These are phyloP conservation scores for Podila epicladia DNA, from an alignment of 192 early-diverging fungal species.

Conservation along the genomic window DNA sequence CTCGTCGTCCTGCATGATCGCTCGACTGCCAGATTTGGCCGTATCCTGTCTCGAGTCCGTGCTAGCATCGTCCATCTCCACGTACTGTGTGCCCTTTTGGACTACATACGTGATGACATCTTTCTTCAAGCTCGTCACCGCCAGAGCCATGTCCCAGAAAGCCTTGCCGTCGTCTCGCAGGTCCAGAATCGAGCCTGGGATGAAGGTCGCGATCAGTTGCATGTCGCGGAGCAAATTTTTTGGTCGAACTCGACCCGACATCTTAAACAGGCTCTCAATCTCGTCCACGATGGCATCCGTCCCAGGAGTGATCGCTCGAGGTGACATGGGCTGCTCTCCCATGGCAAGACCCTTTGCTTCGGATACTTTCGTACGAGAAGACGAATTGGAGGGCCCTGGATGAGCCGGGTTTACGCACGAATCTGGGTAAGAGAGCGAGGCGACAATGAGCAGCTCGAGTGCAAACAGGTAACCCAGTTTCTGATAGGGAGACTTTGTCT, in stretches of 20 bases:
- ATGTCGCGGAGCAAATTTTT: slow-evolving; percentile 47
- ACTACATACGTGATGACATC: slow-evolving; percentile 51
- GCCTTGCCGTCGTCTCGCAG: slow-evolving; percentile 54
- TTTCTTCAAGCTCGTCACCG: slow-evolving; percentile 45
- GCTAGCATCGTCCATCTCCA: slow-evolving; percentile 32
- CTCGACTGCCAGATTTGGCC: slow-evolving; percentile 11
- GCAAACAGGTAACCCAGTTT: slow-evolving; percentile 49
- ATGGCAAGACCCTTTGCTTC: neutral
- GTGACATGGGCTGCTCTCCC: slow-evolving; percentile 5
- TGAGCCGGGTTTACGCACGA: slow-evolving; percentile 8
- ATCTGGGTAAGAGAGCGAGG: slow-evolving; percentile 50
- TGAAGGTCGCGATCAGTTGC: slow-evolving; percentile 51
- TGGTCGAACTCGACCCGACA: slow-evolving; percentile 30
- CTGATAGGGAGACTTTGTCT: slow-evolving; percentile 48
- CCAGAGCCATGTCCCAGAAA: slow-evolving; percentile 56
- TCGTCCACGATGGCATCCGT: slow-evolving; percentile 54
- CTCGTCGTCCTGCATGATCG: slow-evolving; percentile 36
- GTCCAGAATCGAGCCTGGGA: slow-evolving; percentile 48
- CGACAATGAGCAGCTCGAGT: slow-evolving; percentile 47
- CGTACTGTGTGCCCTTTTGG: slow-evolving; percentile 30
- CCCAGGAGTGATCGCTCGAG: slow-evolving; percentile 43
- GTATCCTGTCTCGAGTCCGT: slow-evolving; percentile 7
- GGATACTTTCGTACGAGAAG: neutral
- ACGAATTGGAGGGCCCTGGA: neutral
- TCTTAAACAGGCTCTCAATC: slow-evolving; percentile 48